Evolutionary conservation across 208 protist genomes (phyloP).

Genomic region (Phytomonas francai): DNA sequence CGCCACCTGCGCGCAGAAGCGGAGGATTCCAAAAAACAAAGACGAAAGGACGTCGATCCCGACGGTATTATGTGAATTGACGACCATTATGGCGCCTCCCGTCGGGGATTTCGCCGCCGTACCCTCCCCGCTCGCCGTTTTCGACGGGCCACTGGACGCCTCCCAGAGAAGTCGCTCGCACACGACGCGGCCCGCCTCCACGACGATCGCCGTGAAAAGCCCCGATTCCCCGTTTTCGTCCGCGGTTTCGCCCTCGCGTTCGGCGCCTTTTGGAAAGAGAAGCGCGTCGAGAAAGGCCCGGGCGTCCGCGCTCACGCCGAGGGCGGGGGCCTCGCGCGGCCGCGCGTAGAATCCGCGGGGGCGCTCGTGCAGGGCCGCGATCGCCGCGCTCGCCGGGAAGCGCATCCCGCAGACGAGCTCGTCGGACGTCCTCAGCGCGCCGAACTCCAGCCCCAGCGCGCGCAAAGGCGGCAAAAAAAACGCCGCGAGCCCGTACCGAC

Average conservation of each 20-base stretch:
- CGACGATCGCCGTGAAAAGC: conserved; percentile 39
- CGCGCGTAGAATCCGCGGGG: conserved; percentile 39
- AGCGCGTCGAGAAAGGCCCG: conserved; percentile 19
- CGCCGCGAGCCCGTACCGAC: conserved; percentile 34
- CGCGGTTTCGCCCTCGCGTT: too few species aligned
- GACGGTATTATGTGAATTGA: too few species aligned
- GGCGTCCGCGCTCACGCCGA: conserved; percentile 19
- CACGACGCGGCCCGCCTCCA: conserved; percentile 28
- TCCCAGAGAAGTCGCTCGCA: conserved; percentile 5
- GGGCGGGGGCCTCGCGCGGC: conserved; percentile 18
- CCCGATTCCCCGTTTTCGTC: neutral
- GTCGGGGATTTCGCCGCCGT: too few species aligned
- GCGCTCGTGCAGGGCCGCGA: conserved; percentile 47
- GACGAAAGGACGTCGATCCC: conserved; percentile 31
- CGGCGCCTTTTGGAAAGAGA: conserved; percentile 7
- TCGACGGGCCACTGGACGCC: neutral
- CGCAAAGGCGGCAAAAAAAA: conserved; percentile 63
- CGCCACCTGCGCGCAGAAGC: conserved; percentile 25
- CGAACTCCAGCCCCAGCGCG: conserved; percentile 60
- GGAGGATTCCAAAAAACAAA: conserved; percentile 34
- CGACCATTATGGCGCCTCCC: too few species aligned
- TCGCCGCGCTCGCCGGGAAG: conserved; percentile 23
- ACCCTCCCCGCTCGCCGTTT: neutral
- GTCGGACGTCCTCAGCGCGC: conserved; percentile 11
- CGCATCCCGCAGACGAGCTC: conserved; percentile 8